phyloP scores from a whole-genome alignment of 495 filamentous ascomycete genomes.

The Neurospora sp. region DNA sequence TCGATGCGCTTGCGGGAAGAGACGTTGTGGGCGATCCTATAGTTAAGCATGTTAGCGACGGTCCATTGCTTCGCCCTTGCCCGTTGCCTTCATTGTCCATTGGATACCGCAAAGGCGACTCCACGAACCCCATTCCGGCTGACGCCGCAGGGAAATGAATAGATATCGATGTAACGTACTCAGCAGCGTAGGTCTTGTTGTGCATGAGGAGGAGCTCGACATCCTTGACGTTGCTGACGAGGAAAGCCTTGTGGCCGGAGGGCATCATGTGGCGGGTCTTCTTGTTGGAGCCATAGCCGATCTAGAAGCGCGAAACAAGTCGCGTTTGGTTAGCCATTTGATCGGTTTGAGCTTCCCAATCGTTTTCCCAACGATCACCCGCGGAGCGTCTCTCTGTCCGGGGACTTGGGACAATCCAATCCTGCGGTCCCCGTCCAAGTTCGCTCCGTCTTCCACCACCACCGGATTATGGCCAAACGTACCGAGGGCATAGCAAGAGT shows the following conservation, averaged over 20 bases:
- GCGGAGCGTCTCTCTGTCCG: background rate
- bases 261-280: conserved; percentile 98
- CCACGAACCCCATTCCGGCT: background rate
- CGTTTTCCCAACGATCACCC: conserved; percentile 2
- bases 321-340: conserved; percentile 9
- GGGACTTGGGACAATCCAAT: background rate
- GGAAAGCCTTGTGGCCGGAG: conserved; percentile 98
- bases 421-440: background rate
- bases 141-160: background rate
- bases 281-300: conserved; percentile 96
- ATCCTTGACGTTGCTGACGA: conserved; percentile 90
- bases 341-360: background rate
- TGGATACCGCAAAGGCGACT: background rate
- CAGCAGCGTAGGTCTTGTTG: conserved; percentile 96
- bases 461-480: conserved; percentile 34
- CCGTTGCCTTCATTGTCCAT: background rate
- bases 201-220: conserved; percentile 99
- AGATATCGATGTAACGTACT: conserved; percentile 51
- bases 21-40: conserved; percentile 90
- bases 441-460: background rate
- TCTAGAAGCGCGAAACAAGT: conserved; percentile 41
- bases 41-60: conserved; percentile 2
- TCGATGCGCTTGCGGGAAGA: conserved; percentile 97
- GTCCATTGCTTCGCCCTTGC: background rate
- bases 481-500: conserved; percentile 96